Percentiles rank a stretch among this genome's conserved stretches.
phyloP scores from a whole-genome alignment of 2,329 filamentous ascomycete species.

The Sporothrix globosa region DNA sequence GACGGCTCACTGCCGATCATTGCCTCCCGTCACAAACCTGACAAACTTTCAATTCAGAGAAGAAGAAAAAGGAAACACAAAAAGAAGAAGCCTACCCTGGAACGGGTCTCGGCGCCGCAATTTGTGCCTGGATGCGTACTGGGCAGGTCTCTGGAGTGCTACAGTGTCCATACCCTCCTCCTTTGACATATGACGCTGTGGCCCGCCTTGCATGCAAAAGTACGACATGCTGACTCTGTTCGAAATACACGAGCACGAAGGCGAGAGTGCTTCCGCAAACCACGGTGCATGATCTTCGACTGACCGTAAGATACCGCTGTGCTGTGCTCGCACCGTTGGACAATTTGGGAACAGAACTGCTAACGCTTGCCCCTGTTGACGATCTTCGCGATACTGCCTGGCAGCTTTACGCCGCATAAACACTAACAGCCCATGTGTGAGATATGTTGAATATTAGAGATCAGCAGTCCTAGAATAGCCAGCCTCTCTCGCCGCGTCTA shows the following conservation, averaged over 20 bases:
- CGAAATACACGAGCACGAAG: no score
- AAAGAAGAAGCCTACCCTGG: not conserved
- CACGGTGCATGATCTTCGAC: slow-evolving; percentile 15
- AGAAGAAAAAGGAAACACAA: not conserved
- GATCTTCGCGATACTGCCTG: not conserved
- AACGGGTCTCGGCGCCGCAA: slow-evolving; percentile 24
- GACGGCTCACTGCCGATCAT: slow-evolving; percentile 12
- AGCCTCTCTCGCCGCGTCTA: not conserved
- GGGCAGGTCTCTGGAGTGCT: not conserved
- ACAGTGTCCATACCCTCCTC: slow-evolving; percentile 1
- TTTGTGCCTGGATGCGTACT: not conserved
- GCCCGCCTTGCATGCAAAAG: not conserved
- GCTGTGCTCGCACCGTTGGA: not conserved
- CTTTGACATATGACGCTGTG: not conserved
- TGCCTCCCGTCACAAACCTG: not conserved
- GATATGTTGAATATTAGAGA: not conserved
- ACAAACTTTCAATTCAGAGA: no score
- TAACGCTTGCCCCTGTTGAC: not conserved
- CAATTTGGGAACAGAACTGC: not conserved
- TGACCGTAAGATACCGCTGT: no score
- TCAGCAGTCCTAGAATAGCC: not conserved
- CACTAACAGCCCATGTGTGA: not conserved
- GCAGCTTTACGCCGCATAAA: not conserved
- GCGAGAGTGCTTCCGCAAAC: slow-evolving; percentile 10
- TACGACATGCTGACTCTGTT: not conserved